Percentiles rank a stretch among this genome's conserved stretches.
Evolutionary conservation across 2,329 filamentous ascomycete genomes (phyloP).

Genomic region (Penicillium psychrosexuale): DNA sequence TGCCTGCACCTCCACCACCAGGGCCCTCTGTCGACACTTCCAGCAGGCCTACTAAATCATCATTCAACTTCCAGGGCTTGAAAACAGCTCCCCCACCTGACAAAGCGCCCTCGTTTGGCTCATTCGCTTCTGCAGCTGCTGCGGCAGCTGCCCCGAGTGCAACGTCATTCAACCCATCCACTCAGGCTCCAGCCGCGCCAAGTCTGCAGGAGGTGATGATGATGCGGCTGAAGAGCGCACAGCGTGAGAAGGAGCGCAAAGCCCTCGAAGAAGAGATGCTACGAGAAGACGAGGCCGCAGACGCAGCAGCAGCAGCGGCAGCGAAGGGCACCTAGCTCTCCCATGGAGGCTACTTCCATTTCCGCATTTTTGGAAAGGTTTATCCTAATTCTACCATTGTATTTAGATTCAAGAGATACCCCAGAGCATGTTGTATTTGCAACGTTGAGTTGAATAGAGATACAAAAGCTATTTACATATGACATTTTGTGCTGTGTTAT

Average conservation of each 20-base stretch:
- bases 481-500: slow-evolving; percentile 13
- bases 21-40: slow-evolving; percentile 3
- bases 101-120: slow-evolving; percentile 43
- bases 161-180: slow-evolving; percentile 25
- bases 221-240: slow-evolving; percentile 57
- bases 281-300: slow-evolving; percentile 48
- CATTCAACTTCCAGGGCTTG: slow-evolving; percentile 37
- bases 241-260: slow-evolving; percentile 51
- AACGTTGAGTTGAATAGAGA: slow-evolving; percentile 11
- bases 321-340: slow-evolving; percentile 11
- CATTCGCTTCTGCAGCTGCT: slow-evolving; percentile 38
- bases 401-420: slow-evolving; percentile 25
- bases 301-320: slow-evolving; percentile 31
- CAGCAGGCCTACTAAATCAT: slow-evolving; percentile 18
- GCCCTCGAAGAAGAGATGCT: slow-evolving; percentile 53
- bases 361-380: not conserved
- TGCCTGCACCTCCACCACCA: not conserved
- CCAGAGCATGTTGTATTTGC: slow-evolving; percentile 11
- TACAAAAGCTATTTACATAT: slow-evolving; percentile 22
- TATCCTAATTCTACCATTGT: not conserved
- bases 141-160: slow-evolving; percentile 28
- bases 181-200: slow-evolving; percentile 31
- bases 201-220: slow-evolving; percentile 51
- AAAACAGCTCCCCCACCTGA: slow-evolving; percentile 29
- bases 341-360: not conserved